A percentile compares a stretch with the other conserved stretches of the same genome.
phyloP scores from a whole-genome alignment of 345 rosid genomes.

The Firmiana major region DNA sequence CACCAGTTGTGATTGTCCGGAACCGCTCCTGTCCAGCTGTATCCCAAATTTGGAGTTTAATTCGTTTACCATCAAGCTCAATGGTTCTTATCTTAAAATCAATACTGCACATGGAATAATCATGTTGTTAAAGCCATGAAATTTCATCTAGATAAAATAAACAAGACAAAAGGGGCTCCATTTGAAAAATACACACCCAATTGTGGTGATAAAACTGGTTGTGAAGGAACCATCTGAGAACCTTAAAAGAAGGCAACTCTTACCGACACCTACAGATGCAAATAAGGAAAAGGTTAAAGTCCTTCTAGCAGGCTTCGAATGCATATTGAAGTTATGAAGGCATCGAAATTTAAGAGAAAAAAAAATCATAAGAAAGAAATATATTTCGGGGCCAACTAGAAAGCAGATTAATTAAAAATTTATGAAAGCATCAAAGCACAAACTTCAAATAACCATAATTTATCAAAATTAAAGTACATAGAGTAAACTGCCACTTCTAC shows the following conservation, averaged over 20 bases:
- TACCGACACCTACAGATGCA: constrained; percentile 42
- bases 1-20: constrained; percentile 89
- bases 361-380: neutral
- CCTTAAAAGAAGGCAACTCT: constrained; percentile 75
- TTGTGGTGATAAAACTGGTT: constrained; percentile 70
- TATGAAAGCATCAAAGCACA: neutral
- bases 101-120: constrained; percentile 43
- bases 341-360: neutral
- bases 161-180: neutral
- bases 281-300: neutral
- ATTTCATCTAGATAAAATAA: neutral
- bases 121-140: neutral
- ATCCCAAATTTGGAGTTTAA: constrained; percentile 96
- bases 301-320: neutral
- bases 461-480: neutral
- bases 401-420: neutral
- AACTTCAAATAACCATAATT: neutral
- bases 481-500: neutral
- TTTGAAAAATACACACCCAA: constrained; percentile 37
- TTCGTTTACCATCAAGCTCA: constrained; percentile 89
- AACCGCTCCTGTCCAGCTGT: constrained; percentile 89
- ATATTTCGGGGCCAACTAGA: constrained; percentile 4
- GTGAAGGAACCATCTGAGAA: constrained; percentile 81
- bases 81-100: constrained; percentile 96
- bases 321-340: neutral